A percentile compares a stretch with the other conserved stretches of the same genome.
phyloP scores from a whole-genome alignment of 208 protist species.

The Leishmania gerbilli region DNA sequence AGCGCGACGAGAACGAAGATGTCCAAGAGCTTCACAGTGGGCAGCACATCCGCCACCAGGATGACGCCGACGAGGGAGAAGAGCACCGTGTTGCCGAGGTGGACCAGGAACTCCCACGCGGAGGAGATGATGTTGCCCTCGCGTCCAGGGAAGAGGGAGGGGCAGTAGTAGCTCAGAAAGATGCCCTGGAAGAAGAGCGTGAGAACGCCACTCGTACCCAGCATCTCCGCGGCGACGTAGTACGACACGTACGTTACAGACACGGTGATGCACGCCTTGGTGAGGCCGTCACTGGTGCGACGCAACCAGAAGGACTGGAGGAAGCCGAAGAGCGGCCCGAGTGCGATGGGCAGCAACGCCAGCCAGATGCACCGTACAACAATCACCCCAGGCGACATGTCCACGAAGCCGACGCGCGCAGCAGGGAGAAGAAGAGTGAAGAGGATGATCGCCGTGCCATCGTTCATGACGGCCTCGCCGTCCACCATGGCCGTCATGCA shows the following conservation, averaged over 20 bases:
- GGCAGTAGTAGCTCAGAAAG: constrained; percentile 80
- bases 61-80: constrained; percentile 90
- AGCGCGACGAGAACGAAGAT: constrained; percentile 56
- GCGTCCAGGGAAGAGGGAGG: constrained; percentile 73
- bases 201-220: constrained; percentile 83
- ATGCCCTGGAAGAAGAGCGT: constrained; percentile 83
- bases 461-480: constrained; percentile 90
- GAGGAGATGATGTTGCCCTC: constrained; percentile 74
- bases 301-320: constrained; percentile 71
- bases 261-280: constrained; percentile 78
- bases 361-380: constrained; percentile 49
- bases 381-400: constrained; percentile 36
- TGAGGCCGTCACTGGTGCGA: constrained; percentile 44
- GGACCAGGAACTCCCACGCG: constrained; percentile 89
- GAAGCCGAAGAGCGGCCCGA: constrained; percentile 76
- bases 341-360: constrained; percentile 54
- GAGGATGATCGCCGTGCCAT: constrained; percentile 90
- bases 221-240: constrained; percentile 66
- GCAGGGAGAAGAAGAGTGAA: constrained; percentile 80
- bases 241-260: constrained; percentile 88
- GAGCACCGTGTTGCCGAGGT: constrained; percentile 85
- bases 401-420: constrained; percentile 39
- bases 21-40: constrained; percentile 52
- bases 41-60: constrained; percentile 70
- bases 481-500: constrained; percentile 84